Percentiles rank a stretch among this genome's conserved stretches.
These are phyloP conservation scores for Penicillium crustosum DNA, from an alignment of 2,329 filamentous ascomycete genomes.

Conservation along the genomic window DNA sequence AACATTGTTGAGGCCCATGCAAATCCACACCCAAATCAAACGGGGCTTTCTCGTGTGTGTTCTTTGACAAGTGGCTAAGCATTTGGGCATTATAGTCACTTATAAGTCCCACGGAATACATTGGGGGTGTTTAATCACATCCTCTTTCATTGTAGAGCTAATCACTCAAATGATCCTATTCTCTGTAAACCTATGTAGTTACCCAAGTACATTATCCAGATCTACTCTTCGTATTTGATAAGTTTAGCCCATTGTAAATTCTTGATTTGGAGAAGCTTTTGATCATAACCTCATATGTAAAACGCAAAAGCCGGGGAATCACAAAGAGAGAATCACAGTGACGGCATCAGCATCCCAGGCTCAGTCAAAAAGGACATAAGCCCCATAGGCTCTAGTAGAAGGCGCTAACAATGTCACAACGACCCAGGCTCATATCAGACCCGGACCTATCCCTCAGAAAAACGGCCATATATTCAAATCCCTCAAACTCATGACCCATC, in stretches of 20 bases:
- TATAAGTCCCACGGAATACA: background rate
- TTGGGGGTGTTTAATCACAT: background rate
- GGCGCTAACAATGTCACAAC: background rate
- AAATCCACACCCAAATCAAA: background rate
- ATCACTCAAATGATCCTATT: background rate
- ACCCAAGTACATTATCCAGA: background rate
- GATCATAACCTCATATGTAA: slow-evolving; percentile 11
- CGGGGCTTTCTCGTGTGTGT: background rate
- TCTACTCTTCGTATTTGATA: background rate
- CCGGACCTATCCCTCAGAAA: background rate
- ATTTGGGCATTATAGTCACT: background rate
- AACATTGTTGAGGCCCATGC: background rate
- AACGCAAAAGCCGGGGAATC: slow-evolving; percentile 8
- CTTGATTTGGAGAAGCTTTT: background rate
- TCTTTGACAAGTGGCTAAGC: background rate
- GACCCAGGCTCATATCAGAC: background rate
- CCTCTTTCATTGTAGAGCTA: background rate
- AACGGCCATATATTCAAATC: background rate
- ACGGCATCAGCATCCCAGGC: background rate
- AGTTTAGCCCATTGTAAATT: background rate
- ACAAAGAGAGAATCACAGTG: background rate
- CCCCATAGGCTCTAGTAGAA: background rate
- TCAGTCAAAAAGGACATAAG: background rate
- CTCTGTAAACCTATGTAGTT: background rate
- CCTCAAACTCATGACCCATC: slow-evolving; percentile 1